Evolutionary conservation across 345 rosid genomes (phyloP), one percentile per base, ranked within the genome.

Genomic region (Gossypium thurberi): DNA sequence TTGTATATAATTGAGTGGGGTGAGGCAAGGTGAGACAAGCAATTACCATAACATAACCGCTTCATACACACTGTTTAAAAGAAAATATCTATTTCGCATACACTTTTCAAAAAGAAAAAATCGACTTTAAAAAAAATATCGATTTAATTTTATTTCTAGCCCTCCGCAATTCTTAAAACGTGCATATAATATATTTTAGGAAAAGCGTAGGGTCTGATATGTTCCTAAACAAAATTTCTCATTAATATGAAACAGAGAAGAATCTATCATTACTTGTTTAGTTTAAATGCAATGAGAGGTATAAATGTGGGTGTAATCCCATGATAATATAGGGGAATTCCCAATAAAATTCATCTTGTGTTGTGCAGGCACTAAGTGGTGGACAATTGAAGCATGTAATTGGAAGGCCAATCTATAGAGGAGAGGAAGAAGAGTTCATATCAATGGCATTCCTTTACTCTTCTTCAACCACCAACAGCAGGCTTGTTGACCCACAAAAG

Each of bases 311-410:
- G 66, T 62, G 46, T 9, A 17, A 37, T 33, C 37, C 37, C 37
- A 4, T 33, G 37, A 33, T 33, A 33, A 33, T 4, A 33, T 4
- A 33, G 37, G 37, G 37, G 37, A 33, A 33, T 62, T 7, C 26
- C 66, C 13, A 10, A 44, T 44, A 1, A 44, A 44, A 10, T 8
- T 50, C 15, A 2, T 14, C 4, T 15, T 5, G 17, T 50, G n/a
- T 14, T 50, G 62, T 11, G 23, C 77, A 88, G 92, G 82, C 76
- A 52, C 12, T 74, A 46, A 85, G 91, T 56, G 86, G 78, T 10
- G 92, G 89, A 20, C 78, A 77, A 75, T 86, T 80, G 81, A 90
- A 81, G 83, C 91, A 87, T 48, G 96, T 85, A 40, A 72, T 88
- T 3, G 96, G 96, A 48, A 83, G 88, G 80, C 82, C 95, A 14